phyloP scores from a whole-genome alignment of 2,329 filamentous ascomycete genomes.

The Hymenoscyphus fructigenus region DNA sequence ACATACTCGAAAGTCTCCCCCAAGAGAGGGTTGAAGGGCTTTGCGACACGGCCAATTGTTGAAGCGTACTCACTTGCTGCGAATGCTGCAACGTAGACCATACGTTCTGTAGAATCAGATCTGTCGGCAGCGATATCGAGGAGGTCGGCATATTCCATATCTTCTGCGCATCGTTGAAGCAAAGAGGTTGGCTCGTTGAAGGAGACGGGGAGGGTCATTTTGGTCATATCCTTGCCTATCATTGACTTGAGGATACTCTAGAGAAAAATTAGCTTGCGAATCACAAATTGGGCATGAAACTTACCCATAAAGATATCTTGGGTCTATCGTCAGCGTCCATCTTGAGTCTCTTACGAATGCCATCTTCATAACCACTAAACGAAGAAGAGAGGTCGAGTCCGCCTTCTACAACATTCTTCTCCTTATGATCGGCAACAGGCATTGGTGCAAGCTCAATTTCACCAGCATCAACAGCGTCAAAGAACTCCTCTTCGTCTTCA shows the following conservation, averaged over 20 bases:
- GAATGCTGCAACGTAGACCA: constrained; percentile 94
- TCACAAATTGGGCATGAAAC: constrained; percentile 35
- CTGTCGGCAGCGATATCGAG: constrained; percentile 86
- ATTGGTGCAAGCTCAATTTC: constrained; percentile 78
- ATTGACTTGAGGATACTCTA: constrained; percentile 97
- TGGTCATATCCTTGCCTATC: constrained; percentile 99
- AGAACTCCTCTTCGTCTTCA: constrained; percentile 89
- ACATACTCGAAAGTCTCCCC: constrained; percentile 98
- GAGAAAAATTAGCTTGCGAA: constrained; percentile 28
- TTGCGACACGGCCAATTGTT: constrained; percentile 93
- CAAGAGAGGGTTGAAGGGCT: constrained; percentile 94
- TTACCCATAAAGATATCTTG: constrained; percentile 93
- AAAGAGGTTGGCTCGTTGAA: constrained; percentile 98
- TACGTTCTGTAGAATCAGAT: constrained; percentile 81
- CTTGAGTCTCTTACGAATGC: constrained; percentile 74
- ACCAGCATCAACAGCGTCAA: constrained; percentile 92
- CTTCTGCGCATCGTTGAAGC: constrained; percentile 90
- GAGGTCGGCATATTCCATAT: constrained; percentile 96
- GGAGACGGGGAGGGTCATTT: constrained; percentile 96
- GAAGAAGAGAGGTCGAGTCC: constrained; percentile 68
- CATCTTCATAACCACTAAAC: constrained; percentile 90
- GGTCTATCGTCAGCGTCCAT: constrained; percentile 91
- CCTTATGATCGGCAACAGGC: constrained; percentile 42
- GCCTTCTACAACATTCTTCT: constrained; percentile 47
- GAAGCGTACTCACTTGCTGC: constrained; percentile 96